These are phyloP conservation scores for Boletus edulis DNA, from an alignment of 768 basidiomycete genomes.

Conservation along the genomic window DNA sequence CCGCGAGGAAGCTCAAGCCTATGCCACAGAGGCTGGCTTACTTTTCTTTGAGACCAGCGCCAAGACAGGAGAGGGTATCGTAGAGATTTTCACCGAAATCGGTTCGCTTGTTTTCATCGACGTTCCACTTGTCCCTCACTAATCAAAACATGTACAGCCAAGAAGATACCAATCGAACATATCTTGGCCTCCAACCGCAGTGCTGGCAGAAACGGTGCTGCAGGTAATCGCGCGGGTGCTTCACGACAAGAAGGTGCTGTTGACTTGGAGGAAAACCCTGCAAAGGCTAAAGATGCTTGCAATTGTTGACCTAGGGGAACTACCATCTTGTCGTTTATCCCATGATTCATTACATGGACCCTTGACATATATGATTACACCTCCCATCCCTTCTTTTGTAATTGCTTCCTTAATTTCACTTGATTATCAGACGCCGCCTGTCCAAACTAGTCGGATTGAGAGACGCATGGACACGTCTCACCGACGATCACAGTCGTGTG, in stretches of 20 bases:
- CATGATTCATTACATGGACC: constrained; percentile 19
- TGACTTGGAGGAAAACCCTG: constrained; percentile 64
- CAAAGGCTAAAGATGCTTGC: constrained; percentile 74
- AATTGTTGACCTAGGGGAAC: constrained; percentile 57
- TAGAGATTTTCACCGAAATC: constrained; percentile 98
- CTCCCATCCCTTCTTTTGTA: constrained; percentile 21
- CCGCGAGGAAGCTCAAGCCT: constrained; percentile 92
- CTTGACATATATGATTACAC: constrained; percentile 26
- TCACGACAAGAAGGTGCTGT: constrained; percentile 55
- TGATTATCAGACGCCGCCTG: constrained; percentile 4
- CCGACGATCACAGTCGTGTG: constrained; percentile 7
- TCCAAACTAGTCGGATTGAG: not conserved
- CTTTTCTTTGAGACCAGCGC: constrained; percentile 98
- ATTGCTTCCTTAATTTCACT: constrained; percentile 28
- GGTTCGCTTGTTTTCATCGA: constrained; percentile 48
- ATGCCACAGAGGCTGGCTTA: constrained; percentile 91
- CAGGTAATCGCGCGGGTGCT: constrained; percentile 50
- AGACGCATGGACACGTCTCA: constrained; percentile 2
- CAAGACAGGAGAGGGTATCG: constrained; percentile 93
- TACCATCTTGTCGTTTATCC: constrained; percentile 18
- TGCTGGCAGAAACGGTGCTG: constrained; percentile 58
- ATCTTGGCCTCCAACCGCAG: constrained; percentile 82
- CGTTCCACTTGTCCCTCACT: not conserved
- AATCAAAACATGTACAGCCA: constrained; percentile 45
- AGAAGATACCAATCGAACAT: constrained; percentile 90